Base-by-base conservation (phyloP, 305 asterid genomes). In the Fraxinus xanthoxyloides region DNA sequence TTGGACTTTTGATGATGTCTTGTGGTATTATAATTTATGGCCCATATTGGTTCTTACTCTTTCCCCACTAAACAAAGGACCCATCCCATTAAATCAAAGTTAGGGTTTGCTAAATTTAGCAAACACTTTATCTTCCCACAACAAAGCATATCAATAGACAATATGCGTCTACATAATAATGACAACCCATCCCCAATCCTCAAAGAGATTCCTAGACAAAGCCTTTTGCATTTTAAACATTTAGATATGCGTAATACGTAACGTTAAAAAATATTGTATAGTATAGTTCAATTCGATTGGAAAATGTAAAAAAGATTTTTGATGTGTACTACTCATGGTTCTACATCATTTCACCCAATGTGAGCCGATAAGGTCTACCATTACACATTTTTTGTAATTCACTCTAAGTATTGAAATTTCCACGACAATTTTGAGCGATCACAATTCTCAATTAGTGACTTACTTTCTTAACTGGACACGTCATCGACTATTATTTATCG, bases 31-130 rank as follows among this genome's bases (percentile, higher is more conserved):
- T 31, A 6, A 21, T 72, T 7, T n/a, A 84, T 56, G 15, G 78
- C 76, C 77, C 72, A 65, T 81, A 7, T 59, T 74, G 73, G 32
- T 13, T 4, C 76, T 76, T 43, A 0, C 67, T 56, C 26, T 19
- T 59, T 19, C 13, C 12, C 28, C 76, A 80, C 81, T 10, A 15
- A 28, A 34, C 34, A 46, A 48, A 73, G 79, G 80, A 35, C n/a
- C 85, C 81, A 2, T 82, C 65, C 65, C 43, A 77, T 51, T 81
- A 28, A 77, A 82, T 69, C 84, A 26, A 78, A 80, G 69, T 78
- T 74, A 56, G 76, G 85, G 43, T 17, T 17, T 83, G 38, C 89
- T 78, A 87, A 51, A 75, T 82, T 84, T 87, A 80, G 89, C 78
- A 67, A 24, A 77, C 46, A 76, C 38, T 38, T 70, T 77, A 67